Percentiles rank a stretch among this genome's conserved stretches.
Conservation (phyloP, 495 filamentous ascomycete genomes). For the Stereocaulon alpinum region DNA sequence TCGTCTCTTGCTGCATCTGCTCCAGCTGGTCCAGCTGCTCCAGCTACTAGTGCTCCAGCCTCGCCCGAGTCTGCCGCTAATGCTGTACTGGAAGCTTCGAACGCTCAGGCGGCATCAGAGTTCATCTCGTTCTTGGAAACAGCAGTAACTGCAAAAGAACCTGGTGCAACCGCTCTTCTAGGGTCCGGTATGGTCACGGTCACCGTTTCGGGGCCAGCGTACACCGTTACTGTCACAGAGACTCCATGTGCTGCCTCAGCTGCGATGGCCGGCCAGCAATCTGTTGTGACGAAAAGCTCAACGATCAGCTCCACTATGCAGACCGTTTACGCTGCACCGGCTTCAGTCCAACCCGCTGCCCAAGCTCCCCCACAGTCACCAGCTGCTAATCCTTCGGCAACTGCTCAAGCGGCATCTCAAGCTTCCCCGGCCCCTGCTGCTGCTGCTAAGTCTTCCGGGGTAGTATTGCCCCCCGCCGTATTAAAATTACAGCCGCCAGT, state of each 20-base stretch:
- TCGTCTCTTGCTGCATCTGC: neutral
- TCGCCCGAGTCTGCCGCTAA: neutral
- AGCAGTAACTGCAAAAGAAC: neutral
- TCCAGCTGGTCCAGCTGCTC: neutral
- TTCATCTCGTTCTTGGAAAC: neutral
- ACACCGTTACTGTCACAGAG: neutral
- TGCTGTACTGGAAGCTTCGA: neutral
- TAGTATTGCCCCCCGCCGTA: neutral
- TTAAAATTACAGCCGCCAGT: slow-evolving; percentile 5
- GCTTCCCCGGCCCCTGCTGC: neutral
- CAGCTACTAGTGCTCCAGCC: neutral
- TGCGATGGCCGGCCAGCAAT: no score
- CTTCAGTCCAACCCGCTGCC: neutral
- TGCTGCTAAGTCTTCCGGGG: neutral
- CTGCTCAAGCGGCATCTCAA: neutral
- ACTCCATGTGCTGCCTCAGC: neutral
- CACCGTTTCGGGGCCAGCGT: slow-evolving; percentile 1
- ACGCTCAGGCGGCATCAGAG: neutral
- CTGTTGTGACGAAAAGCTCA: no score
- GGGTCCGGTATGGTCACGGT: slow-evolving; percentile 6
- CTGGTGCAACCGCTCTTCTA: neutral
- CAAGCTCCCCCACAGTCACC: neutral
- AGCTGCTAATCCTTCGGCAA: neutral
- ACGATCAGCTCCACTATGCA: neutral
- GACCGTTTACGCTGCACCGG: slow-evolving; percentile 2